Conservation (phyloP, 192 early-diverging fungal species). For the Mortierella hygrophila region DNA sequence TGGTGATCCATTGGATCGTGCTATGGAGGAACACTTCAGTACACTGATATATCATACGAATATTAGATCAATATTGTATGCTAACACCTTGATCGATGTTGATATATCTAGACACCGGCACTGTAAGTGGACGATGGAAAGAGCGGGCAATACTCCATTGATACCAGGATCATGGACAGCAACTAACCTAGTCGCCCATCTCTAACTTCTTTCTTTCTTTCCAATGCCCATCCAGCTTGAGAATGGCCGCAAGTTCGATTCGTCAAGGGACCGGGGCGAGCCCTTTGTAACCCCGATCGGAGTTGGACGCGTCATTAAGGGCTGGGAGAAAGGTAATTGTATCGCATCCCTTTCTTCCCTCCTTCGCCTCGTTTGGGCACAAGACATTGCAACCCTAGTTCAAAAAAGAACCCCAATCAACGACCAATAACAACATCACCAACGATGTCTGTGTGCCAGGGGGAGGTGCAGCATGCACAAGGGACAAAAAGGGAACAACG, state of each 20-base stretch:
- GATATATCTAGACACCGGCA: slow-evolving; percentile 41
- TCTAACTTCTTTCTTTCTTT: background rate
- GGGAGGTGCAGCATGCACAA: background rate
- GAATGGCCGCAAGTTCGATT: slow-evolving; percentile 89
- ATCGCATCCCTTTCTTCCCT: background rate
- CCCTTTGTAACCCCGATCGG: slow-evolving; percentile 94
- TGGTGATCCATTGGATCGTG: too few species aligned
- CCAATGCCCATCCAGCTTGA: slow-evolving; percentile 55
- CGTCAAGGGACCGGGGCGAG: slow-evolving; percentile 83
- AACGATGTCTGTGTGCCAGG: background rate
- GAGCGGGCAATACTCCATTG: background rate
- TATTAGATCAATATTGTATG: too few species aligned
- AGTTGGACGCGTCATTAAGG: slow-evolving; percentile 91
- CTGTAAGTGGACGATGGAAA: slow-evolving; percentile 12
- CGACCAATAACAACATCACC: background rate
- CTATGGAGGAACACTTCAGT: too few species aligned
- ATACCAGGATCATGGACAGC: background rate
- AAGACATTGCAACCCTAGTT: background rate
- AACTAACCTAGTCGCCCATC: background rate
- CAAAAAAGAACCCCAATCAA: background rate
- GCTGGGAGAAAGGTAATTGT: slow-evolving; percentile 66
- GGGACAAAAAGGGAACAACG: background rate
- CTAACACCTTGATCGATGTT: background rate
- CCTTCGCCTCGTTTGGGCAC: background rate
- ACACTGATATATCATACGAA: too few species aligned